These are phyloP conservation scores for Botryobasidium botryosum DNA, from an alignment of 768 basidiomycete species.

Conservation along the genomic window DNA sequence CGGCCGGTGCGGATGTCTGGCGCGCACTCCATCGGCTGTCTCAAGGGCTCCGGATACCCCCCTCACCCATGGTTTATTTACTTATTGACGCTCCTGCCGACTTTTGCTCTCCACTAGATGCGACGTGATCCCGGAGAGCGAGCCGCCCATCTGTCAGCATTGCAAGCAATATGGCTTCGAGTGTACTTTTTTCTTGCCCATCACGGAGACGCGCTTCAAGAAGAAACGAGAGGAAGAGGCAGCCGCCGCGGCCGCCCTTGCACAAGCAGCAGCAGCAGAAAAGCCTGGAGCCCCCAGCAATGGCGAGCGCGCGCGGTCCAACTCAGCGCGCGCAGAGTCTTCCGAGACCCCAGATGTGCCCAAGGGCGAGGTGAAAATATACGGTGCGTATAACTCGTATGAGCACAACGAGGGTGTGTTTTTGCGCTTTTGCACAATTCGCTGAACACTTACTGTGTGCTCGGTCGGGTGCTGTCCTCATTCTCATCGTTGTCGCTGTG, in stretches of 20 bases:
- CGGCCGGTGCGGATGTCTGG: neutral
- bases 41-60: no score
- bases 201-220: constrained; percentile 97
- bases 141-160: constrained; percentile 76
- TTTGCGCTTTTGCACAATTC: neutral
- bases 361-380: constrained; percentile 44
- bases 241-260: constrained; percentile 19
- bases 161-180: constrained; percentile 89
- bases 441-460: neutral
- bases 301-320: no score
- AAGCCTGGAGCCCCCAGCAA: no score
- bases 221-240: constrained; percentile 81
- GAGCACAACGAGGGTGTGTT: constrained; percentile 1
- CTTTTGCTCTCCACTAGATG: constrained; percentile 41
- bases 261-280: constrained; percentile 16
- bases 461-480: constrained; percentile 7
- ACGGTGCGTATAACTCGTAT: constrained; percentile 19
- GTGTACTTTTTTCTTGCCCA: constrained; percentile 95
- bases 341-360: no score
- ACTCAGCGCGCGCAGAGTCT: no score
- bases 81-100: neutral
- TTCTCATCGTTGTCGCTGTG: constrained; percentile 7
- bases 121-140: constrained; percentile 64
- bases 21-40: neutral
- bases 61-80: no score